These are phyloP conservation scores for Aphanomyces astaci DNA, from an alignment of 352 stramenopile species.

Conservation along the genomic window DNA sequence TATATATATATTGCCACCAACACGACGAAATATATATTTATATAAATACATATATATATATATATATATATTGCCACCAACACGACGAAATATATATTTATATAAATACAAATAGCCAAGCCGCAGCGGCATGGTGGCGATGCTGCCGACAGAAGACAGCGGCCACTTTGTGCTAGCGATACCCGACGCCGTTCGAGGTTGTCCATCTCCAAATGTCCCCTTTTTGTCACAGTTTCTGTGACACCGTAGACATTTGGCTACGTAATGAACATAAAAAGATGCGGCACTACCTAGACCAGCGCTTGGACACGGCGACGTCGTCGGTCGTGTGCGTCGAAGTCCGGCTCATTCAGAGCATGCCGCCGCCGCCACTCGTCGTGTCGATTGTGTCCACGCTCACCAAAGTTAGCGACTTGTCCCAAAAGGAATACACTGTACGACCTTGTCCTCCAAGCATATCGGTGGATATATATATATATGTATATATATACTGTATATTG, in stretches of 20 bases:
- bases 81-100: too few relatives aligned
- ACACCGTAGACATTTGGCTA: conserved; percentile 19
- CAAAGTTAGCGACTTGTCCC: conserved; percentile 71
- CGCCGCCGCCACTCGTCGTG: conserved; percentile 50
- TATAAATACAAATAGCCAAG: neutral
- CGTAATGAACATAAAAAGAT: conserved; percentile 20
- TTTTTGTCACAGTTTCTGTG: too few relatives aligned
- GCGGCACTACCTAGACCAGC: conserved; percentile 5
- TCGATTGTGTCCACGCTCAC: conserved; percentile 56
- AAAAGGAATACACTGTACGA: conserved; percentile 56
- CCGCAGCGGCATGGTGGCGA: neutral
- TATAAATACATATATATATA: too few relatives aligned
- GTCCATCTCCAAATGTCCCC: neutral
- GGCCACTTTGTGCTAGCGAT: conserved; percentile 5
- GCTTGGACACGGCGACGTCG: neutral
- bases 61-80: too few relatives aligned
- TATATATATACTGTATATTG: too few relatives aligned
- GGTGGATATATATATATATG: too few relatives aligned
- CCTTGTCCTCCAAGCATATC: too few relatives aligned
- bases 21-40: too few relatives aligned
- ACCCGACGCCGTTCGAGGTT: conserved; percentile 11
- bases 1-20: too few relatives aligned
- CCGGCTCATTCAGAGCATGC: conserved; percentile 42
- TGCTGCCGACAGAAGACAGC: neutral
- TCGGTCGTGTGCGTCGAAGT: conserved; percentile 1